Evolutionary conservation across 2,329 filamentous ascomycete genomes (phyloP), one percentile per base, ranked within the genome.

Genomic region (Lojkania enalia): DNA sequence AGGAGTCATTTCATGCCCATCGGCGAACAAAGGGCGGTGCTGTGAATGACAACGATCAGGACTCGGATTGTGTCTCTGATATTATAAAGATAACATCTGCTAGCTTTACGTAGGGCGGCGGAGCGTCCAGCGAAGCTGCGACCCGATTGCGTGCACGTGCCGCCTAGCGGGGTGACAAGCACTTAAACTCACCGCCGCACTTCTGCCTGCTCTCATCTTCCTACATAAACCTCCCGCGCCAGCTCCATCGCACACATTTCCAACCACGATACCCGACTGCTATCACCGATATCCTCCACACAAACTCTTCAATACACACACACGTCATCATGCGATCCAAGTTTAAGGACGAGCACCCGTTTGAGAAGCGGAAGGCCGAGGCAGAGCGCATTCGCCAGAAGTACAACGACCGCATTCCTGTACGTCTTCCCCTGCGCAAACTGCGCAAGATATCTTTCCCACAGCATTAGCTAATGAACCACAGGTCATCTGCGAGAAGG

Each of bases 271-370:
- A 36, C 33, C 33, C 20, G 16, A 21, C 16, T 21, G 18, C 30
- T 33, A 9, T 16, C 16, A 11, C 14, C 14, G 11, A 33, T 12
- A 9, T 32, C 48, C 6, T 14, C 15, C 35, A 41, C 40, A 33
- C 11, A 15, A 41, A 35, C 12, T 25, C 38, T 30, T 4, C n/a
- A 40, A 51, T 44, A 50, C 31, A 47, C 43, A 52, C 50, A 48
- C 18, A 43, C 39, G 25, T 35, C 14, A 33, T 36, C 11, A 96
- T 96, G 90, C 88, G 91, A 72, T 95, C 90, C 81, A 97, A 97
- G 85, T 99, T 99, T 77, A 99, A 99, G 90, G 94, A 99, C 86
- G 94, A 97, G 84, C 94, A 97, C 75, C 90, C 90, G 65, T 97
- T 97, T 74, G 94, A 97, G 87, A 99, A 99, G 89, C 90, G 94